These are phyloP conservation scores for Zarea fungicola DNA, from an alignment of 2,329 filamentous ascomycete genomes.

Conservation along the genomic window DNA sequence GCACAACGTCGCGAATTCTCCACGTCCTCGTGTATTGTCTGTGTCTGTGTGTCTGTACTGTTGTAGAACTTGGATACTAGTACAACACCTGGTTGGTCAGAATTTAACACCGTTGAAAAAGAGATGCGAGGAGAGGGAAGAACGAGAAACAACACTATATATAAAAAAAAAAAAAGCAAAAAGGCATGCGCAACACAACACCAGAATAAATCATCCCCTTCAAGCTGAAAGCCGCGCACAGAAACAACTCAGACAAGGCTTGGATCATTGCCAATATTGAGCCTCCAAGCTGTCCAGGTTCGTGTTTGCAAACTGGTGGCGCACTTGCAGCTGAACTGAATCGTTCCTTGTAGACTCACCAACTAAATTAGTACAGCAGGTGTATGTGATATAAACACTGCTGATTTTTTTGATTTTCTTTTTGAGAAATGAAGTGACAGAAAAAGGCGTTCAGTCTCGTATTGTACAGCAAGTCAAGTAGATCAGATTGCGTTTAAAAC, in stretches of 20 bases:
- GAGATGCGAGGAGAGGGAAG: not conserved
- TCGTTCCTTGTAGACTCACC: not conserved
- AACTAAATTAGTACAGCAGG: not conserved
- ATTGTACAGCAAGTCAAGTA: not conserved
- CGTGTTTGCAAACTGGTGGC: not conserved
- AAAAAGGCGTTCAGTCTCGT: not conserved
- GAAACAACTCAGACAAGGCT: not conserved
- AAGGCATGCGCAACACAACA: too few species aligned
- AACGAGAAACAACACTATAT: not conserved
- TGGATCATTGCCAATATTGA: conserved; percentile 4
- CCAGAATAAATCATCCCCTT: too few species aligned
- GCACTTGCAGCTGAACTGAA: not conserved
- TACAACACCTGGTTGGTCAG: conserved; percentile 14
- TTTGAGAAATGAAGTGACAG: not conserved
- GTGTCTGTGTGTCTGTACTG: not conserved
- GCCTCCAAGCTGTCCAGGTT: not conserved
- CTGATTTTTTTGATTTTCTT: too few species aligned
- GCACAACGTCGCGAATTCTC: conserved; percentile 3
- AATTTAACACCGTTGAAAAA: conserved; percentile 2
- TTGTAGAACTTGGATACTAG: conserved; percentile 3
- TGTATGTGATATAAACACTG: not conserved
- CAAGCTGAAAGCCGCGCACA: not conserved
- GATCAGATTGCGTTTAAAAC: too few species aligned
- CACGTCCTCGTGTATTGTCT: too few species aligned
- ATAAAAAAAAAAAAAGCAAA: not conserved